Conservation (phyloP, 805 yeast species). For the Millerozyma acaciae region DNA sequence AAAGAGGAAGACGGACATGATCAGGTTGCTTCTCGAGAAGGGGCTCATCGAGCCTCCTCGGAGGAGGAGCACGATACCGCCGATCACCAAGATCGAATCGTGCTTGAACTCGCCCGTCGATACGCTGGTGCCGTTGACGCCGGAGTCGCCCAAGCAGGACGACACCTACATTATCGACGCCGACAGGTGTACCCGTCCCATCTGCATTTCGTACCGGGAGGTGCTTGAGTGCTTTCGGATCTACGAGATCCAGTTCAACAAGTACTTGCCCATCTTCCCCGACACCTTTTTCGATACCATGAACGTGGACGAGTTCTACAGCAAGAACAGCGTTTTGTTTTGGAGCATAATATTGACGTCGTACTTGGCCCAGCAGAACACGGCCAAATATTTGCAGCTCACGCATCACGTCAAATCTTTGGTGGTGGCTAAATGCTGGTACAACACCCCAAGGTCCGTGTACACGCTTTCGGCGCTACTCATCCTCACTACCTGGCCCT, state of each 20-base stretch:
- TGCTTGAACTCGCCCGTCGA: constrained; percentile 16
- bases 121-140: constrained; percentile 4
- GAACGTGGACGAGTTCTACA: constrained; percentile 12
- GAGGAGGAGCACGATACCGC: no score
- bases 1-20: constrained; percentile 16
- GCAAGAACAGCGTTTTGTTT: constrained; percentile 34
- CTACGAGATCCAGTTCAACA: constrained; percentile 26
- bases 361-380: constrained; percentile 19
- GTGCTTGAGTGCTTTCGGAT: constrained; percentile 13
- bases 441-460: constrained; percentile 41
- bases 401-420: constrained; percentile 31
- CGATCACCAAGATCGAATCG: constrained; percentile 20
- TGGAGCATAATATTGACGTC: constrained; percentile 40
- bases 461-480: constrained; percentile 35
- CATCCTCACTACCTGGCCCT: constrained; percentile 44
- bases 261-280: constrained; percentile 31
- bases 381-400: constrained; percentile 20
- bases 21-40: constrained; percentile 6
- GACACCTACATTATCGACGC: not conserved
- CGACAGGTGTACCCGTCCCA: constrained; percentile 1
- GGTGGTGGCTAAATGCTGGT: constrained; percentile 42
- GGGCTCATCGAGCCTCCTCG: not conserved
- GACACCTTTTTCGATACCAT: constrained; percentile 16
- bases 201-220: constrained; percentile 12
- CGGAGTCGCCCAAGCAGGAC: constrained; percentile 4